A percentile compares a stretch with the other conserved stretches of the same genome.
phyloP scores from a whole-genome alignment of 1,139 yeast genomes.

The Pichia sp. region DNA sequence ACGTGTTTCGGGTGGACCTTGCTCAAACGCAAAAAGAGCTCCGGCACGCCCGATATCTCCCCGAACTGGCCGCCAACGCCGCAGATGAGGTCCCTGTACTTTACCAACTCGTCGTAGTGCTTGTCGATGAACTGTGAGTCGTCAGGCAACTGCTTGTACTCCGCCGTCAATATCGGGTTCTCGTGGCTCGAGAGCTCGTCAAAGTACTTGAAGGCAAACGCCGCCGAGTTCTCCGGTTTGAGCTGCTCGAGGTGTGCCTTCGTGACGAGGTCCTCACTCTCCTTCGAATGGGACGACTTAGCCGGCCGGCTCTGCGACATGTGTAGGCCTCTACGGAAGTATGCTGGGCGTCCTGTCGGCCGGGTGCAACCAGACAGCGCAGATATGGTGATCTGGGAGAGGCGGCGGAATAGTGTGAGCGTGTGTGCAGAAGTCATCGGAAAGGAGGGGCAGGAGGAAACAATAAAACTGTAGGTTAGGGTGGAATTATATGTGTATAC shows the following conservation, averaged over 20 bases:
- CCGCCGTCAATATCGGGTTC: constrained; percentile 20
- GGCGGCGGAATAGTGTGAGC: neutral
- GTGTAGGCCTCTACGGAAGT: neutral
- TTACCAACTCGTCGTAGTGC: constrained; percentile 37
- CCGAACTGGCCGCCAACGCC: constrained; percentile 23
- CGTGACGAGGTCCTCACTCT: constrained; percentile 6
- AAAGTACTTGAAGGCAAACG: constrained; percentile 24
- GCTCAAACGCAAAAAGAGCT: constrained; percentile 21
- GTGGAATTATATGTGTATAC: too few species aligned
- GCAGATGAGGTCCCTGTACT: constrained; percentile 33
- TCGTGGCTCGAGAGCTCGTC: constrained; percentile 12
- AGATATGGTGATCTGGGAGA: neutral
- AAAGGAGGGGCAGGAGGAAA: neutral
- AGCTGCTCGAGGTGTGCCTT: neutral
- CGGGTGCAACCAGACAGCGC: neutral
- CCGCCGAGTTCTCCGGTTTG: constrained; percentile 21
- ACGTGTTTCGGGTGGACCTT: constrained; percentile 21
- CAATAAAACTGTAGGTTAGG: too few species aligned
- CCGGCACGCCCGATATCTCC: constrained; percentile 22
- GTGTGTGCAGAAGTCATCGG: neutral
- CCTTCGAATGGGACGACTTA: constrained; percentile 16
- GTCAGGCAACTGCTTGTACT: constrained; percentile 44
- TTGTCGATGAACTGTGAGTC: constrained; percentile 45
- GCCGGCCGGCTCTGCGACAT: constrained; percentile 5
- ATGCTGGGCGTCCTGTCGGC: neutral